phyloP scores from a whole-genome alignment of 75 land plant species.

The Adiantum capillusveneris region DNA sequence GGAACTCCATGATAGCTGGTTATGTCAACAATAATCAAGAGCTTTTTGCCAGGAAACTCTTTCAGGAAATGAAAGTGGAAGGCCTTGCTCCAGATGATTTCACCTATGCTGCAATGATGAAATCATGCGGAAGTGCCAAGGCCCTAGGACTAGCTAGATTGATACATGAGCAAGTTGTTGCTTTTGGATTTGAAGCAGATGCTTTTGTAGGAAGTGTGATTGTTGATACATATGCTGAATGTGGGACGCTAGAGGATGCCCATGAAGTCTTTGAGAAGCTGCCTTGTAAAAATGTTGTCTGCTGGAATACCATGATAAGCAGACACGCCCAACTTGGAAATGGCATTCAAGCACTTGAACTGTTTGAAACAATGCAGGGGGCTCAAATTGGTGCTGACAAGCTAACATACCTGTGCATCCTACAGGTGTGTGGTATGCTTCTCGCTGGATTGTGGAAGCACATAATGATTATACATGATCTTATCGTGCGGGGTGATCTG shows the following conservation, averaged over 20 bases:
- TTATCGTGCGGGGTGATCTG: conserved; percentile 2
- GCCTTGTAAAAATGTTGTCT: conserved; percentile 32
- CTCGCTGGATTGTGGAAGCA: conserved; percentile 3
- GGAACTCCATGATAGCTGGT: conserved; percentile 4
- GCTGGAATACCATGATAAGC: conserved; percentile 47
- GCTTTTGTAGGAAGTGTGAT: conserved; percentile 28
- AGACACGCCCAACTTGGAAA: conserved; percentile 22
- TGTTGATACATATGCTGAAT: conserved; percentile 38
- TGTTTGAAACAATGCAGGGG: conserved; percentile 1
- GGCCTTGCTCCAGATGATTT: conserved; percentile 29
- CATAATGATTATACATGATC: conserved; percentile 6
- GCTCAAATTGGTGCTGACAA: not conserved
- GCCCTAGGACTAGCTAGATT: conserved; percentile 15
- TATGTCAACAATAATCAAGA: not conserved
- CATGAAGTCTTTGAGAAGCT: conserved; percentile 32
- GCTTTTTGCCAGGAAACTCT: not conserved
- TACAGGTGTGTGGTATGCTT: not conserved
- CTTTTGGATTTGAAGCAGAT: conserved; percentile 6
- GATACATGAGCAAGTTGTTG: conserved; percentile 30
- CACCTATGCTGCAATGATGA: conserved; percentile 26
- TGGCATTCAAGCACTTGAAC: conserved; percentile 7
- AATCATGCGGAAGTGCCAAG: conserved; percentile 28
- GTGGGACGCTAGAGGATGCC: conserved; percentile 14
- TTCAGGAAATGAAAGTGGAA: conserved; percentile 8
- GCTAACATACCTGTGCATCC: not conserved